Conservation (phyloP, 1,139 yeast genomes). For the Magnusiomyces suaveolens region DNA sequence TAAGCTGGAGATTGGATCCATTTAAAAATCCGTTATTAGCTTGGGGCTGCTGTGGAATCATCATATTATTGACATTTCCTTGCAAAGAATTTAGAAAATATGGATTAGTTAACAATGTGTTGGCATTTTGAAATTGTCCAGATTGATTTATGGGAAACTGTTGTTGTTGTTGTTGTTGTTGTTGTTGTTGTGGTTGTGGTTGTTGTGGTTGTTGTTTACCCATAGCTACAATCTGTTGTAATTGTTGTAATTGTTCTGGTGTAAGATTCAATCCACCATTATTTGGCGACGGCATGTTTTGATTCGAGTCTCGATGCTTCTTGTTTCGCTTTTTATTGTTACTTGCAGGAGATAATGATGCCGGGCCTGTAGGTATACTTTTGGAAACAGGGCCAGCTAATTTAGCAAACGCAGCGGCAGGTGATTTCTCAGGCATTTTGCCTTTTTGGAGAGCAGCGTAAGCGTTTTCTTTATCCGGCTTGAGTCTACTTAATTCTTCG, state of each 20-base stretch:
- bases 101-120: background rate
- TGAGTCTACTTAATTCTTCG: constrained; percentile 24
- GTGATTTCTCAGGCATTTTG: background rate
- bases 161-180: constrained; percentile 19
- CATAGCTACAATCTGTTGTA: constrained; percentile 6
- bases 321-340: background rate
- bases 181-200: constrained; percentile 19
- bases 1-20: constrained; percentile 14
- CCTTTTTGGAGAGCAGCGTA: constrained; percentile 12
- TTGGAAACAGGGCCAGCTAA: background rate
- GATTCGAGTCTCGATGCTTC: background rate
- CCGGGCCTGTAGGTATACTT: background rate
- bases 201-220: constrained; percentile 5
- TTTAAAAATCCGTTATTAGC: background rate
- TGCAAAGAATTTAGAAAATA: background rate
- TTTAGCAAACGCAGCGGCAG: background rate
- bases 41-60: background rate
- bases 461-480: constrained; percentile 16
- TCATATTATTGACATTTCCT: background rate
- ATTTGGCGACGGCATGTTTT: background rate
- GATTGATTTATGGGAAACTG: constrained; percentile 11
- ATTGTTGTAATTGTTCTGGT: constrained; percentile 9
- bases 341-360: background rate
- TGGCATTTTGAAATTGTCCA: background rate
- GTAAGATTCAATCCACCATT: constrained; percentile 1